phyloP scores from a whole-genome alignment of 2,329 filamentous ascomycete genomes.

The Aspergillus thermomutatus region DNA sequence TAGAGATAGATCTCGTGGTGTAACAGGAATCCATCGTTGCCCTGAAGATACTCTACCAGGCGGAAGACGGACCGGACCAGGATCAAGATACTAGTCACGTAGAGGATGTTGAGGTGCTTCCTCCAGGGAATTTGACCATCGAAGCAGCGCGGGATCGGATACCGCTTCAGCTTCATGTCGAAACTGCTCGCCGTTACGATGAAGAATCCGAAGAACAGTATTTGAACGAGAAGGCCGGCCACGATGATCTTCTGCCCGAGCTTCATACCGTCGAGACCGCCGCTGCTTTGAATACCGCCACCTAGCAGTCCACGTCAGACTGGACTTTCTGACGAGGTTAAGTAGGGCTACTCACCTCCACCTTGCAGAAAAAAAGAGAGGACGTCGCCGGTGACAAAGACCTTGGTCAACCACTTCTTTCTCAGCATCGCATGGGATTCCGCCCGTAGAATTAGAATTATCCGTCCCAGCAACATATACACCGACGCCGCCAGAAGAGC shows the following conservation, averaged over 20 bases:
- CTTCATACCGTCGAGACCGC: slow-evolving; percentile 7
- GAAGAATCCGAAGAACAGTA: slow-evolving; percentile 59
- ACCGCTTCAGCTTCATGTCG: slow-evolving; percentile 5
- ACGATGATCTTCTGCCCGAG: slow-evolving; percentile 46
- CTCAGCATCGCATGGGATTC: slow-evolving; percentile 31
- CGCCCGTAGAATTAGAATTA: slow-evolving; percentile 31
- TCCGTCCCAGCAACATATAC: slow-evolving; percentile 40
- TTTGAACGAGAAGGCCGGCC: slow-evolving; percentile 56
- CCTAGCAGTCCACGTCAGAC: slow-evolving; percentile 1
- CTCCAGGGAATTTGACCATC: slow-evolving; percentile 4
- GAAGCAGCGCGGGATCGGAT: slow-evolving; percentile 3
- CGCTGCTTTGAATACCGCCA: slow-evolving; percentile 14
- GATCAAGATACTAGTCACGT: slow-evolving; percentile 15
- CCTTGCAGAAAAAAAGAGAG: slow-evolving; percentile 32
- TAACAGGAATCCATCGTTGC: slow-evolving; percentile 14
- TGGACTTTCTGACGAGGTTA: background rate
- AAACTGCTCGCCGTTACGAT: slow-evolving; percentile 26
- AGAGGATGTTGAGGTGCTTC: slow-evolving; percentile 10
- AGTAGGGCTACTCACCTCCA: slow-evolving; percentile 15
- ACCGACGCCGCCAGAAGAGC: slow-evolving; percentile 40
- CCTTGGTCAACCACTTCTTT: slow-evolving; percentile 36
- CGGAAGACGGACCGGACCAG: slow-evolving; percentile 18
- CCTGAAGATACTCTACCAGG: slow-evolving; percentile 18
- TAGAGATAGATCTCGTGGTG: slow-evolving; percentile 17
- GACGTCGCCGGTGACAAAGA: slow-evolving; percentile 34